phyloP scores from a whole-genome alignment of 1,139 yeast species.

The Schwanniomyces etchellsii region DNA sequence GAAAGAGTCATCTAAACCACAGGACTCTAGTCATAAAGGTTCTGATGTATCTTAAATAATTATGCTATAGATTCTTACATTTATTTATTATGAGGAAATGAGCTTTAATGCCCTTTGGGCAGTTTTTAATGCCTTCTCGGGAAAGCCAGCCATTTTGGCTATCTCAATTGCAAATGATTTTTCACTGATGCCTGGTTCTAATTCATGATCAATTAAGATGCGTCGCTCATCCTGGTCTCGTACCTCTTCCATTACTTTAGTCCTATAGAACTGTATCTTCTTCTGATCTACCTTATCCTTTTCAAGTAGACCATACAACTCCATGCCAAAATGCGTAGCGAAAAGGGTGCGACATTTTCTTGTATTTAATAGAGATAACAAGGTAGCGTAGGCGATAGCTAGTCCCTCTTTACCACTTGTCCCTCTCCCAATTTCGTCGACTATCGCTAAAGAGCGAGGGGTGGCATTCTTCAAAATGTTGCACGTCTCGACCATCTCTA shows the following conservation, averaged over 20 bases:
- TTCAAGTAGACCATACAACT: constrained; percentile 35
- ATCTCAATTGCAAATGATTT: constrained; percentile 83
- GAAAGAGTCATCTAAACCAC: too few species aligned
- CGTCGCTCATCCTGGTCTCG: constrained; percentile 12
- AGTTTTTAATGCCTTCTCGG: constrained; percentile 47
- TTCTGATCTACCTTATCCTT: constrained; percentile 22
- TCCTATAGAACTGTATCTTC: constrained; percentile 40
- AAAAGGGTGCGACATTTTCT: constrained; percentile 75
- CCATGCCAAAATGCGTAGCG: constrained; percentile 90
- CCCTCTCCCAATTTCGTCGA: constrained; percentile 97
- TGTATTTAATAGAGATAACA: constrained; percentile 47
- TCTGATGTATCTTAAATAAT: too few species aligned
- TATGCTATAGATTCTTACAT: too few species aligned
- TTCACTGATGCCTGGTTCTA: constrained; percentile 67
- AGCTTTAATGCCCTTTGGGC: constrained; percentile 38
- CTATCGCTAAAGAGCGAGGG: constrained; percentile 67
- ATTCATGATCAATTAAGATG: constrained; percentile 53
- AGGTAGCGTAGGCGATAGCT: constrained; percentile 82
- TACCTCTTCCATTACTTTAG: constrained; percentile 2
- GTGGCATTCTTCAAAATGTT: constrained; percentile 76
- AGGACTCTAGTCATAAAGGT: too few species aligned
- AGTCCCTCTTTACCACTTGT: constrained; percentile 88
- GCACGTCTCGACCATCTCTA: constrained; percentile 95
- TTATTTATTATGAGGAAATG: too few species aligned
- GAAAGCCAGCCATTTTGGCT: constrained; percentile 83